Conservation (phyloP, 2,329 filamentous ascomycete genomes). For the Orbilia javanica region DNA sequence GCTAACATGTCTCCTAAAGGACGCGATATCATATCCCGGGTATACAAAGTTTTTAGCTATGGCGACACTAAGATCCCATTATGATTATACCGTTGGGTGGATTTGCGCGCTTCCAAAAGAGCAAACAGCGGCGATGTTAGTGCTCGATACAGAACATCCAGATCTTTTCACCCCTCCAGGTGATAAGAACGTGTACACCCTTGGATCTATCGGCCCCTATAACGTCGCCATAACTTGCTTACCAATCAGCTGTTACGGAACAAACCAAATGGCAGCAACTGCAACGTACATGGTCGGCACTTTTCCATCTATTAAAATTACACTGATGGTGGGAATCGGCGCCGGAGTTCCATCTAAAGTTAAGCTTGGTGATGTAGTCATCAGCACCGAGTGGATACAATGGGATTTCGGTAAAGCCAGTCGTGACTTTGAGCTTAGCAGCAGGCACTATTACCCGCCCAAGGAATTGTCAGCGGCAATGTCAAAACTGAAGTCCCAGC, state of each 20-base stretch:
- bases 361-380: constrained; percentile 28
- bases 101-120: constrained; percentile 29
- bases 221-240: constrained; percentile 19
- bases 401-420: constrained; percentile 18
- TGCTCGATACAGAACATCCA: constrained; percentile 3
- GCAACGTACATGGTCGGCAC: constrained; percentile 1
- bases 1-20: too few relatives aligned
- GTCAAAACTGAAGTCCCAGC: too few relatives aligned
- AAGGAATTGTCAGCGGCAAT: too few relatives aligned
- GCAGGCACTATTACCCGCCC: too few relatives aligned
- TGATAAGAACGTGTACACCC: background rate
- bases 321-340: constrained; percentile 24
- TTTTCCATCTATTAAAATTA: constrained; percentile 11
- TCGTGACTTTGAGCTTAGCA: too few relatives aligned
- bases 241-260: background rate
- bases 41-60: too few relatives aligned
- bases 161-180: background rate
- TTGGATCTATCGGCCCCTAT: constrained; percentile 15
- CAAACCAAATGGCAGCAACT: background rate
- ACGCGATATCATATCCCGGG: too few relatives aligned
- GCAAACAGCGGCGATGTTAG: constrained; percentile 1
- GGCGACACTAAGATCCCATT: background rate
- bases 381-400: background rate
- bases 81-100: constrained; percentile 34
- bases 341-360: constrained; percentile 20